Evolutionary conservation across 2,329 filamentous ascomycete genomes (phyloP).

Genomic region (Furcasterigmium furcatum): DNA sequence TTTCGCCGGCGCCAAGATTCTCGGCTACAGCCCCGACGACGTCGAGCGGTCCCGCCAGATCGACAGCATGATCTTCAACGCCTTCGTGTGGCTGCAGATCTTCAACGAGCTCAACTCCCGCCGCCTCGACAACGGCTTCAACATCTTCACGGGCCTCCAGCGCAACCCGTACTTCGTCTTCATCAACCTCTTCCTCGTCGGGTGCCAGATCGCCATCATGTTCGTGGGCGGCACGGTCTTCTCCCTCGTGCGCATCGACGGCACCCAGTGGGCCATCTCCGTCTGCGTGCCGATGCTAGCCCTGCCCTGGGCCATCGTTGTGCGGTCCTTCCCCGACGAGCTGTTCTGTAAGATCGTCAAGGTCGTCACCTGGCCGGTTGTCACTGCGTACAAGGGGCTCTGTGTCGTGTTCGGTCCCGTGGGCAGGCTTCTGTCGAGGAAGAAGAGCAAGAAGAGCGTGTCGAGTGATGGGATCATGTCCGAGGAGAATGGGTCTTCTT

Average conservation of each 20-base stretch:
- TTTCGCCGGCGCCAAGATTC: slow-evolving; percentile 47
- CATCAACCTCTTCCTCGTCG: slow-evolving; percentile 69
- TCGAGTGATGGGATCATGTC: background rate
- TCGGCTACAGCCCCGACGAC: slow-evolving; percentile 43
- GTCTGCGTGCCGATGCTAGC: slow-evolving; percentile 64
- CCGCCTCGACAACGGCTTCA: slow-evolving; percentile 73
- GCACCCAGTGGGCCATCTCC: slow-evolving; percentile 66
- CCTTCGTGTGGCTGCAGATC: slow-evolving; percentile 83
- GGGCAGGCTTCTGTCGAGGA: background rate
- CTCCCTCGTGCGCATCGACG: slow-evolving; percentile 42
- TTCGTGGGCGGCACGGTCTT: slow-evolving; percentile 68
- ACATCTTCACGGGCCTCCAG: slow-evolving; percentile 69
- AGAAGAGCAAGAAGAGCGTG: background rate
- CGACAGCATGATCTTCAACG: slow-evolving; percentile 84
- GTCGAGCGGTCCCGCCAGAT: slow-evolving; percentile 55
- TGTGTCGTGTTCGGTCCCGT: background rate
- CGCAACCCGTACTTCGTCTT: slow-evolving; percentile 68
- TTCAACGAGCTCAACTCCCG: slow-evolving; percentile 77
- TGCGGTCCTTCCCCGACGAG: slow-evolving; percentile 47
- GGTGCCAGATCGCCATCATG: slow-evolving; percentile 68
- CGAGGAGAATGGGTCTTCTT: background rate
- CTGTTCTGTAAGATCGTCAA: no score
- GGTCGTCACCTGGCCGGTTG: slow-evolving; percentile 12
- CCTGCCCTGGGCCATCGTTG: slow-evolving; percentile 61
- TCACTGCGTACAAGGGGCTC: slow-evolving; percentile 5